These are phyloP conservation scores for Citrus trifoliata DNA, from an alignment of 345 rosid genomes.

Conservation along the genomic window DNA sequence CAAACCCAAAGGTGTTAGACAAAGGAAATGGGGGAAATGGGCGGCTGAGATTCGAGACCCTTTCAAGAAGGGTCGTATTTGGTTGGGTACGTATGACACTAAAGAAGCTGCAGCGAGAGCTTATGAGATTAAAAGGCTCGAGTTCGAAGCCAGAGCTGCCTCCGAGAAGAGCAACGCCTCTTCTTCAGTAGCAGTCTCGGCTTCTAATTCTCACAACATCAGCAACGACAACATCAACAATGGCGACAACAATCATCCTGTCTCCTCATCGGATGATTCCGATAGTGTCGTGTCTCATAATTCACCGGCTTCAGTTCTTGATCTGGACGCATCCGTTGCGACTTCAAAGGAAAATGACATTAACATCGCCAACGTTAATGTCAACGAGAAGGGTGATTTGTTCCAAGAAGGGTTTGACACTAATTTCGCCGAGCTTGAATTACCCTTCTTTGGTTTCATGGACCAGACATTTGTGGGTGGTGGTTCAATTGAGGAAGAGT, in stretches of 20 bases:
- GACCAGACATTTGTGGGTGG: constrained; percentile 32
- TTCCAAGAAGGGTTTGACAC: constrained; percentile 19
- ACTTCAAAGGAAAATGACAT: not conserved
- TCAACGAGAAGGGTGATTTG: constrained; percentile 14
- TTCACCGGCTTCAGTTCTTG: constrained; percentile 53
- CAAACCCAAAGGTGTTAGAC: constrained; percentile 69
- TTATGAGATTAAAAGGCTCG: constrained; percentile 56
- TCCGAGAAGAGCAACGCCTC: constrained; percentile 32
- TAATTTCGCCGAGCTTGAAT: constrained; percentile 34
- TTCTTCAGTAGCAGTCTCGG: constrained; percentile 4
- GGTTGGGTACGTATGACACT: constrained; percentile 81
- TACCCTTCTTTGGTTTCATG: constrained; percentile 45
- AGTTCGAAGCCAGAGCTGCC: constrained; percentile 44
- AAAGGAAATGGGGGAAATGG: constrained; percentile 87
- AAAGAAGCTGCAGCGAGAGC: constrained; percentile 81
- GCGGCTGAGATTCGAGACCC: constrained; percentile 90
- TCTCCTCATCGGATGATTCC: constrained; percentile 39
- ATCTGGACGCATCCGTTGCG: constrained; percentile 42
- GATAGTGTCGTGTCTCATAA: constrained; percentile 52
- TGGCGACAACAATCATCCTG: not conserved
- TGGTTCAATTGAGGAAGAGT: constrained; percentile 29
- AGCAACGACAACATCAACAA: not conserved
- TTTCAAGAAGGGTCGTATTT: constrained; percentile 42
- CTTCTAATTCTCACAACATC: constrained; percentile 9
- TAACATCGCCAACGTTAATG: not conserved